These are phyloP conservation scores for Phanerodontia chrysosporium DNA, from an alignment of 768 basidiomycete species.

Conservation along the genomic window DNA sequence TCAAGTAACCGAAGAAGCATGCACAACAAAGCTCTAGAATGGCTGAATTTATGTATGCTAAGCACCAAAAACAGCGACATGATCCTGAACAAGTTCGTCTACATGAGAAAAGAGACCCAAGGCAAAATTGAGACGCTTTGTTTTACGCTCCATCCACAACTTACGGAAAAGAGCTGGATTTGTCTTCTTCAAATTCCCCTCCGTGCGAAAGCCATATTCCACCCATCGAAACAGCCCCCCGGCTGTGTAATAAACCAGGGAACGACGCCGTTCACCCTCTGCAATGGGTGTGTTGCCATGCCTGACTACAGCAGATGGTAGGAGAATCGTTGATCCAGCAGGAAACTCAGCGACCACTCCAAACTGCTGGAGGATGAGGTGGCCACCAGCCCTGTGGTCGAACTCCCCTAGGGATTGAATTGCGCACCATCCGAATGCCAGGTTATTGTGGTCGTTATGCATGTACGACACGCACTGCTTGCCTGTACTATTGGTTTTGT, in stretches of 20 bases:
- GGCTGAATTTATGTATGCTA: background rate
- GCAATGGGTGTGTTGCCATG: conserved; percentile 15
- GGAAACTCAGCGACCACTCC: conserved; percentile 20
- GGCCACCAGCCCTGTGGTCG: conserved; percentile 13
- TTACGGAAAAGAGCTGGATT: background rate
- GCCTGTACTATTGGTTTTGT: background rate
- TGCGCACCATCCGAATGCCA: conserved; percentile 10
- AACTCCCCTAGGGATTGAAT: conserved; percentile 14
- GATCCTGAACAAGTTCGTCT: background rate
- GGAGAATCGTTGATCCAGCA: conserved; percentile 14
- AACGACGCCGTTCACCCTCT: background rate
- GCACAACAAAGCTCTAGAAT: no score
- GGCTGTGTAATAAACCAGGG: conserved; percentile 8
- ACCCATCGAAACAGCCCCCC: conserved; percentile 12
- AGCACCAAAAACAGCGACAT: background rate
- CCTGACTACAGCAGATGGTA: conserved; percentile 17
- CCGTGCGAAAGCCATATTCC: background rate
- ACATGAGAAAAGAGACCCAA: background rate
- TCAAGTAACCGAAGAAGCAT: no score
- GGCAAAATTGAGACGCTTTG: background rate
- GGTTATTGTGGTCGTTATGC: conserved; percentile 8
- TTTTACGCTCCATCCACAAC: background rate
- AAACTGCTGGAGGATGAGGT: conserved; percentile 15
- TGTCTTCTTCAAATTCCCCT: background rate
- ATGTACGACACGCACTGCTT: background rate